Percentiles rank a stretch among this genome's conserved stretches.
Conservation (phyloP, 1,139 yeast species). For the Pichia sp. region DNA sequence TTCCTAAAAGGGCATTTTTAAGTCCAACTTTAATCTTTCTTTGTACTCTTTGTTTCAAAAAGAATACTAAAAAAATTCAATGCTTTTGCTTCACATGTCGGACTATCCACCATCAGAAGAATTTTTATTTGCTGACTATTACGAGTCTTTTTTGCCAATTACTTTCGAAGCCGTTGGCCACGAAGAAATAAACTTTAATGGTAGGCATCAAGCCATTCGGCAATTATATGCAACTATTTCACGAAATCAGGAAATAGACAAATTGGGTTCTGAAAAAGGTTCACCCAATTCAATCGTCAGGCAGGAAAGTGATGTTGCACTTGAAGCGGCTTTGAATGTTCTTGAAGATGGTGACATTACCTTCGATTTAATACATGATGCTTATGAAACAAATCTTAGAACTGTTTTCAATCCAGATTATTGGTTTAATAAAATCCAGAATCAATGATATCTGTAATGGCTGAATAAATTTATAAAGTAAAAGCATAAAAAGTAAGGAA, state of each 20-base stretch:
- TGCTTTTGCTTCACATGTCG: too few species aligned
- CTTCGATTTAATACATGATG: background rate
- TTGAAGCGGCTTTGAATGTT: background rate
- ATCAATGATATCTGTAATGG: background rate
- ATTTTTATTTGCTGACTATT: background rate
- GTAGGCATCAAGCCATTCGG: background rate
- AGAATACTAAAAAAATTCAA: too few species aligned
- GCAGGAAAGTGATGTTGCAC: background rate
- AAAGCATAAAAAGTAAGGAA: too few species aligned
- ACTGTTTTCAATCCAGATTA: background rate
- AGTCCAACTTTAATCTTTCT: too few species aligned
- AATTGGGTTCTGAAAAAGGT: too few species aligned
- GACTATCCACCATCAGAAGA: background rate
- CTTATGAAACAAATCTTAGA: background rate
- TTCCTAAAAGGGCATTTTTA: too few species aligned
- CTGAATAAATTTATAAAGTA: too few species aligned
- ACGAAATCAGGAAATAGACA: too few species aligned
- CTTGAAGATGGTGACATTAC: background rate
- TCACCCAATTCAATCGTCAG: too few species aligned
- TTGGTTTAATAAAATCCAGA: background rate
- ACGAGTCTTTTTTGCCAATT: background rate
- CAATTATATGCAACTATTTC: too few species aligned
- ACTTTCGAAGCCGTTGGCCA: background rate
- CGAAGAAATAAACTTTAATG: background rate
- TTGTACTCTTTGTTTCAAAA: too few species aligned